Evolutionary conservation across 1,284 basidiomycete genomes (phyloP).

Genomic region (Xanthoconium separans): DNA sequence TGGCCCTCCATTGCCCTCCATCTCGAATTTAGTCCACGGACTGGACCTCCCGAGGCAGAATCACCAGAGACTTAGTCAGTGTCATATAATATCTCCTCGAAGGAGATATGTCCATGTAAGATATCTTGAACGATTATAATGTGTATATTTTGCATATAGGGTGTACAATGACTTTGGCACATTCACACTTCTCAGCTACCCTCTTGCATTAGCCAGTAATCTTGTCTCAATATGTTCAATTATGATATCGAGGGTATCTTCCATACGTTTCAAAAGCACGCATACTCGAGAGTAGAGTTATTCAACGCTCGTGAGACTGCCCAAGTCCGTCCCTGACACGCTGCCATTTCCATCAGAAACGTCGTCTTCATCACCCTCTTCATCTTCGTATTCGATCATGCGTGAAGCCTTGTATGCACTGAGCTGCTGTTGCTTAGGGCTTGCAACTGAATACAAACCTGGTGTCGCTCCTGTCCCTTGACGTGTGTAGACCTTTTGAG

Average conservation of each 20-base stretch:
- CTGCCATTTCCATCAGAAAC: slow-evolving; percentile 36
- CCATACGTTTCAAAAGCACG: background rate
- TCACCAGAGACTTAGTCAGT: slow-evolving; percentile 15
- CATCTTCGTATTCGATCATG: slow-evolving; percentile 13
- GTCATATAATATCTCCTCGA: background rate
- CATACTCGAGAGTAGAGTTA: slow-evolving; percentile 23
- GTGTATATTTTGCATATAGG: slow-evolving; percentile 4
- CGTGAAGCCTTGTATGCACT: slow-evolving; percentile 26
- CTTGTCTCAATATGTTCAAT: slow-evolving; percentile 1
- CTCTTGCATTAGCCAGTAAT: background rate
- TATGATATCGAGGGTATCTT: background rate
- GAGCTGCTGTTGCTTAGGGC: slow-evolving; percentile 25
- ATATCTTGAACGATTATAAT: slow-evolving; percentile 11
- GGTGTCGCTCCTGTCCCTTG: slow-evolving; percentile 34
- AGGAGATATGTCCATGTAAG: background rate
- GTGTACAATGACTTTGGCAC: background rate
- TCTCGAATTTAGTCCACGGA: slow-evolving; percentile 56
- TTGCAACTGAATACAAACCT: slow-evolving; percentile 27
- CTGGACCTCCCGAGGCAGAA: slow-evolving; percentile 22
- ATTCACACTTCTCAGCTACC: background rate
- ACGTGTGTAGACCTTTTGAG: slow-evolving; percentile 35
- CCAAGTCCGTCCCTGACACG: slow-evolving; percentile 47
- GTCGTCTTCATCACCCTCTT: slow-evolving; percentile 20
- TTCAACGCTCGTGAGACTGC: slow-evolving; percentile 61
- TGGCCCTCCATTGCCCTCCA: slow-evolving; percentile 68